Percentiles rank a stretch among this genome's conserved stretches.
Conservation (phyloP, 2,329 filamentous ascomycete genomes). For the Phoma sp. region DNA sequence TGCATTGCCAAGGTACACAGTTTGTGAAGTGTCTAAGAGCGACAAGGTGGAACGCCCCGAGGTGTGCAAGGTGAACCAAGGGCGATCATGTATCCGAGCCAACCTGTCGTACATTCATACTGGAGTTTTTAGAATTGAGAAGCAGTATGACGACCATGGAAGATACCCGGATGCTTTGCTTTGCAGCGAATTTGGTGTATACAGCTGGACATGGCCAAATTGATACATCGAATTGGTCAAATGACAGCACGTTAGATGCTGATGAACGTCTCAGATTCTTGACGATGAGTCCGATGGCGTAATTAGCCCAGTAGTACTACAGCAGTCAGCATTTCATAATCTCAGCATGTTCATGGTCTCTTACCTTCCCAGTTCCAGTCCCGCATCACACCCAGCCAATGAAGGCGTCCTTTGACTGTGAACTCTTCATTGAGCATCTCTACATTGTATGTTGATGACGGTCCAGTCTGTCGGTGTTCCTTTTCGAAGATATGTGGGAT, state of each 20-base stretch:
- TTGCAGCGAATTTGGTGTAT: too few relatives aligned
- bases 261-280: too few relatives aligned
- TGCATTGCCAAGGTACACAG: not conserved
- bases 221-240: too few relatives aligned
- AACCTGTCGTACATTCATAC: too few relatives aligned
- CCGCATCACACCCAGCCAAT: conserved; percentile 76
- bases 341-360: conserved; percentile 24
- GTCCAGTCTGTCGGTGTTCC: conserved; percentile 36
- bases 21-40: not conserved
- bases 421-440: conserved; percentile 64
- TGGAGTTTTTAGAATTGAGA: too few relatives aligned
- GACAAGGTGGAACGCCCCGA: not conserved
- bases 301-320: conserved; percentile 7
- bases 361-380: conserved; percentile 77
- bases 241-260: too few relatives aligned
- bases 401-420: conserved; percentile 70
- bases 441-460: conserved; percentile 22
- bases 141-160: too few relatives aligned
- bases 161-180: too few relatives aligned
- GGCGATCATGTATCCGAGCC: too few relatives aligned
- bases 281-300: too few relatives aligned
- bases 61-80: not conserved
- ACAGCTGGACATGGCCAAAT: too few relatives aligned
- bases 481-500: not conserved
- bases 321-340: not conserved